A percentile compares a stretch with the other conserved stretches of the same genome.
These are phyloP conservation scores for Thermochaetoides thermophila DNA, from an alignment of 495 filamentous ascomycete genomes.

Conservation along the genomic window DNA sequence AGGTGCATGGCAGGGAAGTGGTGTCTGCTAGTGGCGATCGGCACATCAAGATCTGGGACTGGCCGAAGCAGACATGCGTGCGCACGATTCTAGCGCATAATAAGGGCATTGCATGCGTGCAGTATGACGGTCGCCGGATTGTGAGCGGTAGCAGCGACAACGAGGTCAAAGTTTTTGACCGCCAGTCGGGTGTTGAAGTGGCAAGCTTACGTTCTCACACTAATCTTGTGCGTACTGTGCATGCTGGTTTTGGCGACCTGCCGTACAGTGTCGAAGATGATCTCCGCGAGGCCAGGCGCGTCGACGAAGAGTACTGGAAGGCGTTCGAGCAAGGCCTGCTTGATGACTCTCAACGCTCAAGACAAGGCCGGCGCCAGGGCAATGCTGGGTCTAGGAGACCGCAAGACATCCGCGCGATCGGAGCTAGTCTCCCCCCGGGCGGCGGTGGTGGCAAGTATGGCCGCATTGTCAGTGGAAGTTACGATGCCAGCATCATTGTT, in stretches of 20 bases:
- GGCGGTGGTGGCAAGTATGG: slow-evolving; percentile 76
- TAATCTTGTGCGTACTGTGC: slow-evolving; percentile 82
- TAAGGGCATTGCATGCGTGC: slow-evolving; percentile 95
- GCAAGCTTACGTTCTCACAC: slow-evolving; percentile 68
- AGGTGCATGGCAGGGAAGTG: slow-evolving; percentile 72
- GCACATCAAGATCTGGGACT: slow-evolving; percentile 83
- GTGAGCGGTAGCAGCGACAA: slow-evolving; percentile 93
- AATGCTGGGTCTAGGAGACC: slow-evolving; percentile 67
- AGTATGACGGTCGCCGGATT: slow-evolving; percentile 92
- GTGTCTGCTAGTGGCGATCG: slow-evolving; percentile 92
- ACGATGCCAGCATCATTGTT: slow-evolving; percentile 88
- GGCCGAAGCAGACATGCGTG: slow-evolving; percentile 58
- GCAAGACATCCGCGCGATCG: slow-evolving; percentile 59
- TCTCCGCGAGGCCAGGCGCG: slow-evolving; percentile 51
- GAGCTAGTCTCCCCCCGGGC: slow-evolving; percentile 73
- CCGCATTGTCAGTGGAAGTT: slow-evolving; percentile 86
- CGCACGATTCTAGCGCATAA: slow-evolving; percentile 72
- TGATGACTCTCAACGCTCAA: slow-evolving; percentile 14
- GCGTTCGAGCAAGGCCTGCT: slow-evolving; percentile 49
- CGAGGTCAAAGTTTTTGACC: slow-evolving; percentile 87
- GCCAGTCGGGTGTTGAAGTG: slow-evolving; percentile 68
- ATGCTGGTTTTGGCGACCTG: slow-evolving; percentile 84
- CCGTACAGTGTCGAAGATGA: slow-evolving; percentile 62
- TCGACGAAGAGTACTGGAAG: slow-evolving; percentile 55
- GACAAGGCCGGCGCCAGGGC: slow-evolving; percentile 31